Evolutionary conservation across 768 basidiomycete species (phyloP).

Genomic region (Amanita brunnescens): DNA sequence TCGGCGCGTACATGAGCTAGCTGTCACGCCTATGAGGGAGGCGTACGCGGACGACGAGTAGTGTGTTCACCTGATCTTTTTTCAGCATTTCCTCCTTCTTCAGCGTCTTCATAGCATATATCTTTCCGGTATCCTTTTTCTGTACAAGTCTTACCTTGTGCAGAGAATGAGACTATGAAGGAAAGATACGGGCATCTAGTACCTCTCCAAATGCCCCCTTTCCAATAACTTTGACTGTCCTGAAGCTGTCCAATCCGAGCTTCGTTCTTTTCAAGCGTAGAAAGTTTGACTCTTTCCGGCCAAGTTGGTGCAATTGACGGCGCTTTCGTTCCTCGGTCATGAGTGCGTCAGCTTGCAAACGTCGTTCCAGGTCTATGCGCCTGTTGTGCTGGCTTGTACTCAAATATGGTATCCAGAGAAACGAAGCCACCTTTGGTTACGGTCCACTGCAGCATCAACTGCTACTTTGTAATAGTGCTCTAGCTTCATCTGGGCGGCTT

Average conservation of each 20-base stretch:
- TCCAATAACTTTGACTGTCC: conserved; percentile 97
- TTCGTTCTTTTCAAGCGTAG: conserved; percentile 84
- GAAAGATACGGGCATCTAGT: conserved; percentile 14
- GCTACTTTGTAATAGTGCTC: conserved; percentile 97
- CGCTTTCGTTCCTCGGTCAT: conserved; percentile 81
- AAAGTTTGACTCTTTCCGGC: conserved; percentile 83
- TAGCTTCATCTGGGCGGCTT: conserved; percentile 88
- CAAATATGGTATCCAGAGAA: conserved; percentile 6
- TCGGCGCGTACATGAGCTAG: conserved; percentile 97
- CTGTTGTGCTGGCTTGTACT: conserved; percentile 28
- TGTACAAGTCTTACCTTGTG: conserved; percentile 82
- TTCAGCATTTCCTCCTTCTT: conserved; percentile 99
- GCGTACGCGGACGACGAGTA: background rate
- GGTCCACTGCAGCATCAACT: conserved; percentile 90
- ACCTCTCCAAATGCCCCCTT: conserved; percentile 99
- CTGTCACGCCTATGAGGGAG: conserved; percentile 28
- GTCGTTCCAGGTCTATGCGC: conserved; percentile 81
- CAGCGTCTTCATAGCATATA: conserved; percentile 98
- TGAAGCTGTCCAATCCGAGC: conserved; percentile 85
- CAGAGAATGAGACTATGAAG: background rate
- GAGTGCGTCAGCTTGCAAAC: conserved; percentile 57
- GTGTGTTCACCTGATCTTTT: conserved; percentile 75
- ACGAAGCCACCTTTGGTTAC: conserved; percentile 68
- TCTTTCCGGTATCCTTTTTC: conserved; percentile 94
- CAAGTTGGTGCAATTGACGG: conserved; percentile 73